phyloP scores from a whole-genome alignment of 345 rosid species.

The Crucihimalaya himalaica region DNA sequence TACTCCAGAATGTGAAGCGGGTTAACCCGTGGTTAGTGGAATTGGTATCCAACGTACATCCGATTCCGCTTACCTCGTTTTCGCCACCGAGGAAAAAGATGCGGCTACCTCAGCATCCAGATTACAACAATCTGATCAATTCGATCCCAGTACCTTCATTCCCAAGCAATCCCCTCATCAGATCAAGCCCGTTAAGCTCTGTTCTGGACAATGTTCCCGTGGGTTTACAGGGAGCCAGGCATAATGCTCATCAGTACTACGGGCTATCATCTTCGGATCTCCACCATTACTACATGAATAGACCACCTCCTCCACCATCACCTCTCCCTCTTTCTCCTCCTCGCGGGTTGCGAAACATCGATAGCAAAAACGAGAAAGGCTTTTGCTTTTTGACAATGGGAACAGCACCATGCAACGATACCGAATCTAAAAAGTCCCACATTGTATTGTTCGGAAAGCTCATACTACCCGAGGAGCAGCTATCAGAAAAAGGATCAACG shows the following conservation, averaged over 20 bases:
- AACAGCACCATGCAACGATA: constrained; percentile 41
- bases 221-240: constrained; percentile 99
- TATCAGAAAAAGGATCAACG: constrained; percentile 62
- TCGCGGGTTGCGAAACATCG: constrained; percentile 40
- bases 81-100: constrained; percentile 89
- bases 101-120: constrained; percentile 62
- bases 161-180: constrained; percentile 57
- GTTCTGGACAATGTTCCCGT: constrained; percentile 78
- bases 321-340: constrained; percentile 46
- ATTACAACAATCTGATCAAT: constrained; percentile 50
- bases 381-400: constrained; percentile 75
- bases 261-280: constrained; percentile 76
- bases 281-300: constrained; percentile 54
- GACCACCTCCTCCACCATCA: constrained; percentile 55
- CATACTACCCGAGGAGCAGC: constrained; percentile 65
- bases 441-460: constrained; percentile 83
- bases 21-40: constrained; percentile 97
- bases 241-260: constrained; percentile 67
- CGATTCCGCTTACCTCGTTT: constrained; percentile 70
- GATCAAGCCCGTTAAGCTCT: constrained; percentile 65
- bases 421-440: constrained; percentile 61
- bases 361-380: constrained; percentile 42
- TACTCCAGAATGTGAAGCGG: constrained; percentile 90
- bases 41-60: constrained; percentile 73
- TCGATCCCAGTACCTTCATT: constrained; percentile 67